Evolutionary conservation across 495 filamentous ascomycete genomes (phyloP), one percentile per base, ranked within the genome.

Genomic region (Penicillium fimorum): DNA sequence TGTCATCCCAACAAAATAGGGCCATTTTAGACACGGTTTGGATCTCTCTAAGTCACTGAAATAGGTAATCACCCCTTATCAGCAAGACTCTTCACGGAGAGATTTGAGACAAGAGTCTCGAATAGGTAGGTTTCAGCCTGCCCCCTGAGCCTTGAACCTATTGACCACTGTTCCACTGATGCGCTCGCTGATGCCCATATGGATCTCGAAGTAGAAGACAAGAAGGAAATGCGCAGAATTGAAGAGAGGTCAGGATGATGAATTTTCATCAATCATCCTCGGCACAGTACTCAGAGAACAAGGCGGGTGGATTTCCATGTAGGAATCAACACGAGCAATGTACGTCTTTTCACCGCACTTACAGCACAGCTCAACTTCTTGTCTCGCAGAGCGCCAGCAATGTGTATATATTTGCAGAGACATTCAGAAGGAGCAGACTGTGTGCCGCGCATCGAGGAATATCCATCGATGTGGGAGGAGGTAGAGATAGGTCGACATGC

Each of bases 101-200:
- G 30, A 33, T 44, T 41, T 41, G 27, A 15, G 32, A 40, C 32
- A 44, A 53, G n/a, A 47, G n/a, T 48, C 10, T 17, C 24, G 13
- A 46, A 27, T 15, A 24, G 13, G 18, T 45, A 51, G 43, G 43
- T 37, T 30, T 46, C 25, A 37, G 47, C 49, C 56, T 37, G 33
- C 42, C 32, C 50, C 9, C 45, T 56, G 47, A 49, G 43, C 37
- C 57, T 55, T 56, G 44, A 49, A 46, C 40, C 57, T 53, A 29
- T 60, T 52, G 48, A 57, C 66, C 75, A 68, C 67, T 75, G 56
- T 67, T 67, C 74, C 77, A 80, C 83, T 83, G 78, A 77, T 80
- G 71, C 78, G 80, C 84, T 86, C 83, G 82, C 81, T 83, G 78
- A 79, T 77, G 76, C 74, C 71, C 63, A 51, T 62, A 50, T 57